Conservation (phyloP, 2,329 filamentous ascomycete species). For the Fusarium cyanostomum region DNA sequence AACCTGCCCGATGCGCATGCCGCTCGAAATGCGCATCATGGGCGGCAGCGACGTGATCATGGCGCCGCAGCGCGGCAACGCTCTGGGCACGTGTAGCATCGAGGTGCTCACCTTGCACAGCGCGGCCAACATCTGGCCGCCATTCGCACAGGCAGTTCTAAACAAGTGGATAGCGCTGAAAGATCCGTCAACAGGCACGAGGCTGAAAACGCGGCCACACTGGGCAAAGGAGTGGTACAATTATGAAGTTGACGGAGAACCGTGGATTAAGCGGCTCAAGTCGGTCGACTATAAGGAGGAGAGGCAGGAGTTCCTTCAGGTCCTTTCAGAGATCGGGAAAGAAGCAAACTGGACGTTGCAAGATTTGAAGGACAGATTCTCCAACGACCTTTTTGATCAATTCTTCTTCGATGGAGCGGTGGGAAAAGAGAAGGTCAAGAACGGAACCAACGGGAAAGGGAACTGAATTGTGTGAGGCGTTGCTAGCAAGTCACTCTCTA, state of each 20-base stretch:
- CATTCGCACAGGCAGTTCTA: constrained; percentile 16
- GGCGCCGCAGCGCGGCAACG: constrained; percentile 19
- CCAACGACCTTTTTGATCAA: constrained; percentile 2
- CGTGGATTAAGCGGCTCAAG: constrained; percentile 9
- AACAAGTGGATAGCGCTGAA: constrained; percentile 18
- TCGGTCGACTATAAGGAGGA: constrained; percentile 8
- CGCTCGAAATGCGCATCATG: constrained; percentile 28
- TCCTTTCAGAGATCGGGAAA: background rate
- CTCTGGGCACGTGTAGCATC: constrained; percentile 14
- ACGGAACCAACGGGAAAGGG: too few species aligned
- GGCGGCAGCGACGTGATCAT: constrained; percentile 18
- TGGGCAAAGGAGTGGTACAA: constrained; percentile 25
- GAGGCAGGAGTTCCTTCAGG: constrained; percentile 3
- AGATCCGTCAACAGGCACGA: constrained; percentile 7
- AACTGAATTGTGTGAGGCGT: too few species aligned
- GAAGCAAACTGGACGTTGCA: background rate
- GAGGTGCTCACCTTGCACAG: constrained; percentile 9
- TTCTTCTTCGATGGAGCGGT: constrained; percentile 1
- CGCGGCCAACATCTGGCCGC: constrained; percentile 1
- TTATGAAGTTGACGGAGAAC: constrained; percentile 12
- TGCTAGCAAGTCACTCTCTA: too few species aligned
- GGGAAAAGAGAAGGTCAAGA: background rate
- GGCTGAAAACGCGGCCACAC: constrained; percentile 5
- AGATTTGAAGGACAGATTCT: constrained; percentile 6
- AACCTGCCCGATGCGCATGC: constrained; percentile 23